These are phyloP conservation scores for Chalara sp. DNA, from an alignment of 2,329 filamentous ascomycete species.

Conservation along the genomic window DNA sequence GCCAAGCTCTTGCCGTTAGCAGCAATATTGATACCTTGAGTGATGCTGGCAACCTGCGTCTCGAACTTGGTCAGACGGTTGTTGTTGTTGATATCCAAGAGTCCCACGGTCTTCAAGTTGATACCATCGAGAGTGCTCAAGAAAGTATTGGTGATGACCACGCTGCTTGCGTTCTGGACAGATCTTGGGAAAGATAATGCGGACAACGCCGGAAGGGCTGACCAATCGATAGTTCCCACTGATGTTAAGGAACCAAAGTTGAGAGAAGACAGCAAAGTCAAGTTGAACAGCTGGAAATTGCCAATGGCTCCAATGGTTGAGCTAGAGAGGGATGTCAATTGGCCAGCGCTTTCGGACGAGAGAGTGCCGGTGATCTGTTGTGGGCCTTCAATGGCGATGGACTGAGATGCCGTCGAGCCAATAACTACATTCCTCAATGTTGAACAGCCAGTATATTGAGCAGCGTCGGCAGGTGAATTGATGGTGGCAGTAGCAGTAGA, in stretches of 20 bases:
- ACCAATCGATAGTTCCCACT: slow-evolving; percentile 64
- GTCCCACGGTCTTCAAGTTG: slow-evolving; percentile 64
- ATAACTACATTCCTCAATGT: slow-evolving; percentile 28
- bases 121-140: slow-evolving; percentile 74
- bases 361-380: slow-evolving; percentile 50
- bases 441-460: slow-evolving; percentile 19
- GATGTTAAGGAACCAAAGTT: slow-evolving; percentile 56
- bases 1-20: slow-evolving; percentile 71
- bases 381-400: slow-evolving; percentile 54
- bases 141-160: slow-evolving; percentile 81
- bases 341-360: slow-evolving; percentile 51
- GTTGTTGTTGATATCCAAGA: slow-evolving; percentile 89
- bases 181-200: slow-evolving; percentile 49
- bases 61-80: slow-evolving; percentile 66
- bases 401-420: slow-evolving; percentile 20
- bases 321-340: slow-evolving; percentile 58
- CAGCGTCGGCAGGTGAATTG: slow-evolving; percentile 24
- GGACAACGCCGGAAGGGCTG: slow-evolving; percentile 60
- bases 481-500: slow-evolving; percentile 25
- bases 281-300: slow-evolving; percentile 60
- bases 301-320: slow-evolving; percentile 57
- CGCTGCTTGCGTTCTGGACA: slow-evolving; percentile 59
- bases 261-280: slow-evolving; percentile 63
- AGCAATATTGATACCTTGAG: slow-evolving; percentile 61
- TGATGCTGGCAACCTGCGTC: slow-evolving; percentile 73